Evolutionary conservation across 345 rosid genomes (phyloP), one percentile per base, ranked within the genome.

Genomic region (Pelargonium nanum): DNA sequence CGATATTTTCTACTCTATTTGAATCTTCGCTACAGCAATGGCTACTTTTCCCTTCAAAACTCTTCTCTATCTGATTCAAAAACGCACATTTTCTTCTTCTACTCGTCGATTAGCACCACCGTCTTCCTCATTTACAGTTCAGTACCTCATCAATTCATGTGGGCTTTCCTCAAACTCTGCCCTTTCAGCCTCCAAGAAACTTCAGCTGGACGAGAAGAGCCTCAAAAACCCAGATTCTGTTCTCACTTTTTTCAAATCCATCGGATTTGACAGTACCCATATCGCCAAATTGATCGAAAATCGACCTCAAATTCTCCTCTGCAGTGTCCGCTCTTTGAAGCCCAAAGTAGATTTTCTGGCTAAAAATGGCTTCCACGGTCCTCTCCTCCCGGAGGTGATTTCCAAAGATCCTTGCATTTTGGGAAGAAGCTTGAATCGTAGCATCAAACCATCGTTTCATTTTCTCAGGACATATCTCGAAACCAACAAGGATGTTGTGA

Each of bases 311-410:
- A 51, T 51, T 20, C 54, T 51, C 20, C 17, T 17, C 0, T 51
- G 10, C 20, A 51, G 8, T 1, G 5, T 51, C 22, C 12, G 8
- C 28, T 61, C 57, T 52, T 25, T 66, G 0, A 56, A 17, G 51
- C 67, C 74, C 48, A 71, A 71, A 32, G 0, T 71, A 12, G 63
- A 62, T 2, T 25, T 28, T 53, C 22, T 71, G n/a, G 5, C 10
- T 1, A 15, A 59, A 22, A 53, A 51, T 21, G 60, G 75, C 26
- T 61, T 65, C 22, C 28, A 2, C 17, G 69, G 69, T 54, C 22
- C 23, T 53, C 62, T 26, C 51, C 69, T 70, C 45, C 57, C 62
- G n/a, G 25, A 56, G 20, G 59, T 65, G 17, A 16, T 65, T 12
- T 19, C 56, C 19, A 26, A 30, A 56, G 57, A 32, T 22, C 67